Conservation (phyloP, 768 basidiomycete genomes). For the Amanita pseudoporphyria region DNA sequence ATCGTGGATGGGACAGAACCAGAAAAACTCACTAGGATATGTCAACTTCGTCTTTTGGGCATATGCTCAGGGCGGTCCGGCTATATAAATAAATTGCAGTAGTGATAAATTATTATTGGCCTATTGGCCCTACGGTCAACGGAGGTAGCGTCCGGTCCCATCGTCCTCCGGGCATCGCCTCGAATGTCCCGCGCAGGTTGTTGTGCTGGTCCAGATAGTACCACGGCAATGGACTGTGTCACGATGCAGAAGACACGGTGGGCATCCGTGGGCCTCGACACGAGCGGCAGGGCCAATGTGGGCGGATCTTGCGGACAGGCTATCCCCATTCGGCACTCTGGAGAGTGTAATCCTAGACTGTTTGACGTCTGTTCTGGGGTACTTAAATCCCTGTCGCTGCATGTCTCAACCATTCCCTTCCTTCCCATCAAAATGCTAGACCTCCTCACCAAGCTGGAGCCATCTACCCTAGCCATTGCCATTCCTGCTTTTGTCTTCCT, state of each 20-base stretch:
- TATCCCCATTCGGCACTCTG: background rate
- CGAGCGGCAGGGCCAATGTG: no score
- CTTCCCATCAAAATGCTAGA: conserved; percentile 16
- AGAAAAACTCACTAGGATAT: no score
- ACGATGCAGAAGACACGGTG: no score
- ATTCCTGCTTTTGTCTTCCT: conserved; percentile 22
- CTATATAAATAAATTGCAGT: no score
- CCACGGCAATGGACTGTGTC: no score
- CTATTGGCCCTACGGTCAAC: no score
- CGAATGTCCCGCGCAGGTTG: background rate
- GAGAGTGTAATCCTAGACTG: background rate
- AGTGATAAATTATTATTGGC: background rate
- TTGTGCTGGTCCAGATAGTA: background rate
- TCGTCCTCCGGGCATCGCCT: conserved; percentile 10
- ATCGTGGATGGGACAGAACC: no score
- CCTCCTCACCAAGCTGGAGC: conserved; percentile 16
- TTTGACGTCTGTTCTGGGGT: background rate
- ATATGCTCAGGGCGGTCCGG: no score
- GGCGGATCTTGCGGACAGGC: background rate
- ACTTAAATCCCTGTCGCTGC: conserved; percentile 3
- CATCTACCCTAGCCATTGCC: conserved; percentile 16
- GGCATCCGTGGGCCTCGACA: no score
- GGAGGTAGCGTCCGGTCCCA: conserved; percentile 18
- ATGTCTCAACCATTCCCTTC: conserved; percentile 2
- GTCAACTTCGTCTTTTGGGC: no score